Conservation (phyloP, 805 yeast genomes). For the Zygotorulaspora chibaensis region DNA sequence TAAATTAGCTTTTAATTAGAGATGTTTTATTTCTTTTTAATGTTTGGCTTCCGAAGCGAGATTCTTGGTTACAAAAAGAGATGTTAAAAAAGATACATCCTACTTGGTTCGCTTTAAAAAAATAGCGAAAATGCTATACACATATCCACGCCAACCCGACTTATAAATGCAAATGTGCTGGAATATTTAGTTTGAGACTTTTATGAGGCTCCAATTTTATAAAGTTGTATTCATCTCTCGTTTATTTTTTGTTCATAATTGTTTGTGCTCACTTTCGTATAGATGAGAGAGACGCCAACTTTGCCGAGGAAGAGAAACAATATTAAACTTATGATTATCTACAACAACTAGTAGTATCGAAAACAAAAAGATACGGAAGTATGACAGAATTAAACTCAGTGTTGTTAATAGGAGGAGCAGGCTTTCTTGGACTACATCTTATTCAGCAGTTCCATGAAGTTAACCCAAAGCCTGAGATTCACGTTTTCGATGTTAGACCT, state of each 20-base stretch:
- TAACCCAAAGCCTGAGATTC: conserved; percentile 64
- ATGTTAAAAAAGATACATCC: background rate
- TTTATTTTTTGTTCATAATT: background rate
- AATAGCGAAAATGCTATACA: no score
- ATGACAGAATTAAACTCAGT: conserved; percentile 40
- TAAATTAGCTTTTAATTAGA: background rate
- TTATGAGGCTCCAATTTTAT: no score
- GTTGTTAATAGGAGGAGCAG: conserved; percentile 90
- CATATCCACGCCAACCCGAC: no score
- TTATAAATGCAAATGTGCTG: no score
- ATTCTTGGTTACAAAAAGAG: background rate
- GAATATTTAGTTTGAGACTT: no score
- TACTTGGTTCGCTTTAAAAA: no score
- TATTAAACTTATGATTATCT: background rate
- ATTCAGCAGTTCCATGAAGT: conserved; percentile 74
- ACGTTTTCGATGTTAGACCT: conserved; percentile 89
- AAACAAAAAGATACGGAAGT: background rate
- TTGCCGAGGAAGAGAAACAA: background rate
- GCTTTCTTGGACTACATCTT: conserved; percentile 88
- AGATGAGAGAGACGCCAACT: background rate
- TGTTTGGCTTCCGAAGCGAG: background rate
- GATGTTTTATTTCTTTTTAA: background rate
- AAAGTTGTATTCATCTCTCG: background rate
- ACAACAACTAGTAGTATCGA: background rate
- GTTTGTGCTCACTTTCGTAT: background rate